Percentiles rank a stretch among this genome's conserved stretches.
Conservation (phyloP, 305 asterid genomes). For the Fraxinus greggii region DNA sequence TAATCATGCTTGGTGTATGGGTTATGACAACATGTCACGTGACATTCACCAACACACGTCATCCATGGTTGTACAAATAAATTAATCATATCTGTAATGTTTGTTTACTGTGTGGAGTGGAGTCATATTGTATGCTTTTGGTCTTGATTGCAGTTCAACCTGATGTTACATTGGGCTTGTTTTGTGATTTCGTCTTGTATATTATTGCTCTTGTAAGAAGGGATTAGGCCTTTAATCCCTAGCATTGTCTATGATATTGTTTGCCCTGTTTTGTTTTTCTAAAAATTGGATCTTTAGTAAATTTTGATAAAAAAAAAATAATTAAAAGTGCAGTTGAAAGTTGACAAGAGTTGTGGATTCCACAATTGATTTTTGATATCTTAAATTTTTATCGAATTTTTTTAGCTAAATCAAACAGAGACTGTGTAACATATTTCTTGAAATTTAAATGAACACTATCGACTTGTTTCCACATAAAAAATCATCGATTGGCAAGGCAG, state of each 20-base stretch:
- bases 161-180: not conserved
- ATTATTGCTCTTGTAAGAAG: not conserved
- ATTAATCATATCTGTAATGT: not conserved
- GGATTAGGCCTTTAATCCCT: not conserved
- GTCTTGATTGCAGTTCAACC: not conserved
- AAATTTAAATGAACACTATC: not conserved
- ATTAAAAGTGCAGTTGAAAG: not conserved
- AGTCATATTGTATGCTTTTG: not conserved
- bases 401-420: not conserved
- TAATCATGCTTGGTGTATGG: not conserved
- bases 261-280: not conserved
- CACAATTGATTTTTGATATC: not conserved
- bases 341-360: not conserved
- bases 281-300: not conserved
- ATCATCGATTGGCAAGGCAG: not conserved
- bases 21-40: not conserved
- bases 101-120: not conserved
- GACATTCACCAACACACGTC: not conserved
- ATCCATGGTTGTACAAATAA: not conserved
- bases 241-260: not conserved
- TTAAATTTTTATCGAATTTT: too few relatives aligned
- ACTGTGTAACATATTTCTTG: not conserved
- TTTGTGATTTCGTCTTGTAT: not conserved
- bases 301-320: not conserved
- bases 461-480: not conserved